phyloP scores from a whole-genome alignment of 306 rosid genomes.

The Abrus precatorius region DNA sequence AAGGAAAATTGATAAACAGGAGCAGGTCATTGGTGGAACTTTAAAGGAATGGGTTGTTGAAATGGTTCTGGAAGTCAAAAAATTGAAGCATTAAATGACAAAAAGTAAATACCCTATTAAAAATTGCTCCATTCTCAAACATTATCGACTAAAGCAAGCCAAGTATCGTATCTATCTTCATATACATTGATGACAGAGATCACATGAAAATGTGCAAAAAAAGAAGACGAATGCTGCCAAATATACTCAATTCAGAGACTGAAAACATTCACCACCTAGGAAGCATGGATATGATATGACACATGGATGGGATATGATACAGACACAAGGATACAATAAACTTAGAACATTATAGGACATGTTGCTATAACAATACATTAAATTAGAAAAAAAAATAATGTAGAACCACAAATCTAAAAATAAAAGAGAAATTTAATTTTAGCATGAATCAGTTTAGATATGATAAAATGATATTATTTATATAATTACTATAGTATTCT shows the following conservation, averaged over 20 bases:
- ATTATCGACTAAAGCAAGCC: constrained; percentile 3
- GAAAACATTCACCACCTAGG: background rate
- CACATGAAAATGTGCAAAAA: background rate
- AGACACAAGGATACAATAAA: too few relatives aligned
- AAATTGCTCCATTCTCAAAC: constrained; percentile 8
- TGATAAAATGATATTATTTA: too few relatives aligned
- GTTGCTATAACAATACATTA: too few relatives aligned
- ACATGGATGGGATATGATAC: too few relatives aligned
- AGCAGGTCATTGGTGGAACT: constrained; percentile 15
- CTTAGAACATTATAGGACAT: too few relatives aligned
- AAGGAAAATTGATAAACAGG: constrained; percentile 26
- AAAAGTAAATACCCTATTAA: background rate
- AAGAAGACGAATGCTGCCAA: background rate
- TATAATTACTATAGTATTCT: too few relatives aligned
- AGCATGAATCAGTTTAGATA: too few relatives aligned
- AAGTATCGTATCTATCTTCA: background rate
- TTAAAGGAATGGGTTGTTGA: constrained; percentile 1
- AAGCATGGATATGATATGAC: too few relatives aligned
- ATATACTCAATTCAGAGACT: background rate
- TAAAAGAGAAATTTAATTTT: too few relatives aligned
- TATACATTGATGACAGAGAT: constrained; percentile 5
- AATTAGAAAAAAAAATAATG: too few relatives aligned
- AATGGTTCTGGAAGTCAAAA: background rate
- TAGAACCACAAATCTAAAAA: too few relatives aligned
- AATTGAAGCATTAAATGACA: constrained; percentile 1